phyloP scores from a whole-genome alignment of 352 stramenopile species.

The Phytophthora lateralis region DNA sequence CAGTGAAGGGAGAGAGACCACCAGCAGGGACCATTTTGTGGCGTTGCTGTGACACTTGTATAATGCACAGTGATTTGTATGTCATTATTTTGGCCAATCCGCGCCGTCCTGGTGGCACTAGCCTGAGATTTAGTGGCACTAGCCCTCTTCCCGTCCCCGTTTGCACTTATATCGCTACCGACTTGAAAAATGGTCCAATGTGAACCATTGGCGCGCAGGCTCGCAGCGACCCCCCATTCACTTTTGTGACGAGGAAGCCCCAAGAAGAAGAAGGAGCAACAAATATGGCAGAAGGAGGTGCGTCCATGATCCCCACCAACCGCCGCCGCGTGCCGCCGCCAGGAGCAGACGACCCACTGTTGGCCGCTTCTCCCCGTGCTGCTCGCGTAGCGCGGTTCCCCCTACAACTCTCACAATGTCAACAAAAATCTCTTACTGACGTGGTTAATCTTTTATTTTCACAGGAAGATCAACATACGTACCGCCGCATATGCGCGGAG shows the following conservation, averaged over 20 bases:
- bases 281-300: slow-evolving; percentile 56
- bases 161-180: neutral
- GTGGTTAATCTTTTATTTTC: slow-evolving; percentile 3
- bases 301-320: slow-evolving; percentile 4
- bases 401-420: neutral
- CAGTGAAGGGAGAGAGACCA: neutral
- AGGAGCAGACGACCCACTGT: neutral
- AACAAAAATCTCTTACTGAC: slow-evolving; percentile 15
- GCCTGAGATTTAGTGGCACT: neutral
- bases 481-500: slow-evolving; percentile 65
- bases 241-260: slow-evolving; percentile 43
- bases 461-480: slow-evolving; percentile 80
- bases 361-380: slow-evolving; percentile 6
- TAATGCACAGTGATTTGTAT: neutral
- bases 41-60: slow-evolving; percentile 3
- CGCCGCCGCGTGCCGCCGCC: neutral
- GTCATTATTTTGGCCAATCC: slow-evolving; percentile 22
- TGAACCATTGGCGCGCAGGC: slow-evolving; percentile 25
- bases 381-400: neutral
- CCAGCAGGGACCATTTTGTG: slow-evolving; percentile 3
- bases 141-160: neutral
- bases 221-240: slow-evolving; percentile 32
- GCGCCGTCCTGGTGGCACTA: neutral
- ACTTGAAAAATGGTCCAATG: neutral
- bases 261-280: slow-evolving; percentile 34